Evolutionary conservation across 2,329 filamentous ascomycete genomes (phyloP), one percentile per base, ranked within the genome.

Genomic region (Scolecobasidium constrictum): DNA sequence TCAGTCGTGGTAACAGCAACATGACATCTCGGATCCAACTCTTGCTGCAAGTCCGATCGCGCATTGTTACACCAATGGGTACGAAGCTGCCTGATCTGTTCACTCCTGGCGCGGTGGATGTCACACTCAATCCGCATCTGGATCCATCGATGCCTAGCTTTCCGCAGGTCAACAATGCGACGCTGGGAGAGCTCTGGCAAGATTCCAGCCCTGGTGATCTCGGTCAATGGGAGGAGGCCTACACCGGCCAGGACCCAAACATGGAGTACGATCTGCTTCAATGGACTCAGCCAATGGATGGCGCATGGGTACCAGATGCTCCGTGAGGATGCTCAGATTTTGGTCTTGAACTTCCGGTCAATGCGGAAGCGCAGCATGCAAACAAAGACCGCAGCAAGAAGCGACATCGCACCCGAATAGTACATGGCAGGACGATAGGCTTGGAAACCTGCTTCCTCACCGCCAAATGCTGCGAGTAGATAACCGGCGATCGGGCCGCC

Each of bases 341-440:
- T 38, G 9, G 12, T 38, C 19, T 38, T 18, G 12, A 17, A 22
- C 19, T 38, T 38, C 16, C 9, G 9, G 16, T 38, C 36, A 9
- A 38, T 22, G 9, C 19, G 12, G 12, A 38, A 12, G 5, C 36
- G 5, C 5, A 38, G 19, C 15, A 22, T 19, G 19, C 36, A 19
- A 35, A 41, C 38, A 35, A 42, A 18, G 7, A 39, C 15, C 13
- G 40, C 40, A 5, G 40, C 40, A 23, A 16, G 35, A 7, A 42
- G 11, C 9, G 34, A 9, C 28, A 42, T 39, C 7, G 31, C 11
- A 9, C 43, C 76, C 3, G 75, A 74, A 50, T 77, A 78, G 53
- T 73, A 77, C 56, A 80, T 80, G 2, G 76, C 75, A 0, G 75
- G 73, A 15, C 73, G 64, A 49, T 75, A 80, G 0, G 75, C 70